Conservation (phyloP, 148 eudicot species). For the Chenopodium album region DNA sequence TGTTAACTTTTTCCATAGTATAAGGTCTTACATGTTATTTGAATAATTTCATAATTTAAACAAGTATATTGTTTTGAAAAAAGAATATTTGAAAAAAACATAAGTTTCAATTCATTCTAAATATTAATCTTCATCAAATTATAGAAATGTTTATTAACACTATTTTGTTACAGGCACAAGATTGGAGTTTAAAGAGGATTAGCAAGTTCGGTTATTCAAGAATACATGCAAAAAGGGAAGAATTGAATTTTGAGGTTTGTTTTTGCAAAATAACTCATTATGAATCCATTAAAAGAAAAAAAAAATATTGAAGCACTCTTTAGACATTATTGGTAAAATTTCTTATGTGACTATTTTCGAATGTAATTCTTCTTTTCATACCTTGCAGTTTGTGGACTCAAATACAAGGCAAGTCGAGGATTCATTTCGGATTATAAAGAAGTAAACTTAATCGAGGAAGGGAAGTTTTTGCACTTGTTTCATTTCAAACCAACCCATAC, state of each 20-base stretch:
- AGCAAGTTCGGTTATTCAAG: slow-evolving; percentile 54
- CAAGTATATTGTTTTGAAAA: too few relatives aligned
- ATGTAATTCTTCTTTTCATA: background rate
- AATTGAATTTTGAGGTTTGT: slow-evolving; percentile 53
- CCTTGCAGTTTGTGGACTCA: slow-evolving; percentile 62
- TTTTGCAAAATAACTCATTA: background rate
- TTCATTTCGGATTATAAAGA: slow-evolving; percentile 46
- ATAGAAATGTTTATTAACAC: background rate
- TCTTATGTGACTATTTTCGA: too few relatives aligned
- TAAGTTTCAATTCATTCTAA: background rate
- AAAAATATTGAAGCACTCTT: too few relatives aligned
- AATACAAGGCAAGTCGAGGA: slow-evolving; percentile 52
- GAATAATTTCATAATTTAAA: too few relatives aligned
- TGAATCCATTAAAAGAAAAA: too few relatives aligned
- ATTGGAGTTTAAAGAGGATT: slow-evolving; percentile 64
- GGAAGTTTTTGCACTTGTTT: background rate
- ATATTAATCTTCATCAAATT: too few relatives aligned
- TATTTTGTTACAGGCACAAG: slow-evolving; percentile 1
- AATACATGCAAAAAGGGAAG: slow-evolving; percentile 52
- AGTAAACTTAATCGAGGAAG: background rate
- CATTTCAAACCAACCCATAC: background rate
- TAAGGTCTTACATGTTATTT: too few relatives aligned
- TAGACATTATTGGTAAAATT: too few relatives aligned
- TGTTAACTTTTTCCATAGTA: background rate
- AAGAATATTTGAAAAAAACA: background rate